Percentiles rank a stretch among this genome's conserved stretches.
phyloP scores from a whole-genome alignment of 1,139 yeast genomes.

The Dujonia santamariae region DNA sequence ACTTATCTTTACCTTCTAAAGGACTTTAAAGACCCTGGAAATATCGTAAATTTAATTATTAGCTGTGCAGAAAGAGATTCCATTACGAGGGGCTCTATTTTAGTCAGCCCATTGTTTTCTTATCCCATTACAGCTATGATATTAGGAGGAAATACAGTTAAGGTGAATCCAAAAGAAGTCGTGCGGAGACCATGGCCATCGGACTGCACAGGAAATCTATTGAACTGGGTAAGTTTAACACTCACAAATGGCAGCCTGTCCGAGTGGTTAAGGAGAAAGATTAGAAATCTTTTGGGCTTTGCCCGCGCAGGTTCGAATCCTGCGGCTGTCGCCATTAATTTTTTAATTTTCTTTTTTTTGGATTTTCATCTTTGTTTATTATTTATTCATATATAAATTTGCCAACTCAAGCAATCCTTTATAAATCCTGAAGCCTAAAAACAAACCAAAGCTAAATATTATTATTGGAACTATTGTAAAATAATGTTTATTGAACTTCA shows the following conservation, averaged over 20 bases:
- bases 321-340: conserved; percentile 30
- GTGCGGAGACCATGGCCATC: no score
- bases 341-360: conserved; percentile 1
- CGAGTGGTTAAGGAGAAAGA: conserved; percentile 38
- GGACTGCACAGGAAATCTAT: no score
- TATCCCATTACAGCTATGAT: no score
- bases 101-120: background rate
- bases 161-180: no score
- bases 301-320: conserved; percentile 40
- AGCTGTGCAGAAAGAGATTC: no score
- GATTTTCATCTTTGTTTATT: background rate
- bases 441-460: background rate
- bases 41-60: no score
- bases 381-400: background rate
- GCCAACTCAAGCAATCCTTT: background rate
- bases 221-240: background rate
- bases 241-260: conserved; percentile 18
- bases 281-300: conserved; percentile 34
- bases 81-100: no score
- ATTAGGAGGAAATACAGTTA: no score
- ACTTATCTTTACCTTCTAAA: no score
- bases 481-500: no score
- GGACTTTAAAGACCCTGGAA: no score
- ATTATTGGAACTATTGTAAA: background rate
- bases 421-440: background rate